Percentiles rank a stretch among this genome's conserved stretches.
phyloP scores from a whole-genome alignment of 768 basidiomycete species.

The Collybia nuda region DNA sequence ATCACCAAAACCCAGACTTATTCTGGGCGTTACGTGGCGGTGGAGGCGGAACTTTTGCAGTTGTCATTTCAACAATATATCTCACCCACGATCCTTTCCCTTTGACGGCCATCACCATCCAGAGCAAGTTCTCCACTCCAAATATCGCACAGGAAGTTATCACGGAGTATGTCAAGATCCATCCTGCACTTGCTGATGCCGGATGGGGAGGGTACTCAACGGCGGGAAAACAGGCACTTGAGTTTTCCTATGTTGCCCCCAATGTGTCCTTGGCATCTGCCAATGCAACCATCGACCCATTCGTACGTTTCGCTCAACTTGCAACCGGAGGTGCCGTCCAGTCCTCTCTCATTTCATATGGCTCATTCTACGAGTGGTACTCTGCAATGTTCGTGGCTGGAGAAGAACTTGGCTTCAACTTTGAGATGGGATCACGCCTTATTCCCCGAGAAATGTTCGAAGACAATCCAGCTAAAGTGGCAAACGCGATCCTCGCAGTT shows the following conservation, averaged over 20 bases:
- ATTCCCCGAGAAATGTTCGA: neutral
- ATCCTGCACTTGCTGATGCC: constrained; percentile 33
- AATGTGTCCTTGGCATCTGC: constrained; percentile 34
- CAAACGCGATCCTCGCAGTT: constrained; percentile 12
- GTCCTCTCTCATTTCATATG: neutral
- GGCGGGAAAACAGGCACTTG: constrained; percentile 8
- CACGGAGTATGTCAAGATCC: constrained; percentile 32
- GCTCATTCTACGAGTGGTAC: constrained; percentile 3
- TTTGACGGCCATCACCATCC: constrained; percentile 23
- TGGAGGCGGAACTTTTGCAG: constrained; percentile 49
- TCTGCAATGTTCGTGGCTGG: neutral
- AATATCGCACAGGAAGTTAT: constrained; percentile 25
- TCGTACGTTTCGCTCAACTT: constrained; percentile 26
- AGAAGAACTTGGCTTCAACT: constrained; percentile 4
- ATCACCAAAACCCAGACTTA: constrained; percentile 38
- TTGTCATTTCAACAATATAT: constrained; percentile 49
- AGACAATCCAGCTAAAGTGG: constrained; percentile 3
- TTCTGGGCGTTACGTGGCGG: constrained; percentile 56
- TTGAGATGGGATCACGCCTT: constrained; percentile 7
- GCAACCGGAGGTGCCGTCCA: constrained; percentile 4
- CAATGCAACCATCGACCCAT: constrained; percentile 30
- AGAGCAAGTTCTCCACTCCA: constrained; percentile 29
- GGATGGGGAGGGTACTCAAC: constrained; percentile 43
- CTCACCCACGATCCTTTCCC: constrained; percentile 37
- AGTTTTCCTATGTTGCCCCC: constrained; percentile 25